phyloP scores from a whole-genome alignment of 225 moss, liverwort and hornwort species.

The Polytrichum commune region DNA sequence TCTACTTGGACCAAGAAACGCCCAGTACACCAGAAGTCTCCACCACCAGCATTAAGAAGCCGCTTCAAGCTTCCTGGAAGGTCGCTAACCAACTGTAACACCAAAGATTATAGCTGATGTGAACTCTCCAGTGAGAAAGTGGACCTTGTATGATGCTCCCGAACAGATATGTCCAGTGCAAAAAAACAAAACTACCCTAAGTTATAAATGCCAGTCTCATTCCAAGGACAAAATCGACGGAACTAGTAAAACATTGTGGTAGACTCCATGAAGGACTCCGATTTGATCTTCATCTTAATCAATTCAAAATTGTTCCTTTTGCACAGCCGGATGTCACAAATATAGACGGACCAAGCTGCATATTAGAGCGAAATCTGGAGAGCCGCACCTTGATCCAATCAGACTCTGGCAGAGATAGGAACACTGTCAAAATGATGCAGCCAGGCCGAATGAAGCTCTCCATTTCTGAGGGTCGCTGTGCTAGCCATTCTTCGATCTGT shows the following conservation, averaged over 20 bases:
- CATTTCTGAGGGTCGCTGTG: constrained; percentile 84
- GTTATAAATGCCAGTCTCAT: not conserved
- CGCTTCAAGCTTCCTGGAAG: constrained; percentile 54
- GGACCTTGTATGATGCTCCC: too few relatives aligned
- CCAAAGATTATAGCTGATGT: not conserved
- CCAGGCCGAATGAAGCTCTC: constrained; percentile 93
- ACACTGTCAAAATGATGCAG: constrained; percentile 78
- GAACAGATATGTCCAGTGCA: too few relatives aligned
- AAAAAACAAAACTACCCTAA: too few relatives aligned
- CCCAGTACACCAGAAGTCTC: constrained; percentile 76
- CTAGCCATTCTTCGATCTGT: constrained; percentile 88
- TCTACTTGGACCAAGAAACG: constrained; percentile 81
- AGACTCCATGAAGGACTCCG: not conserved
- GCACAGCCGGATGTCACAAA: too few relatives aligned
- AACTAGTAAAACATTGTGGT: not conserved
- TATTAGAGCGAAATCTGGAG: not conserved
- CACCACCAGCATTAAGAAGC: constrained; percentile 29
- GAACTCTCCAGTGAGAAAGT: not conserved
- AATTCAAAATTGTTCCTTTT: too few relatives aligned
- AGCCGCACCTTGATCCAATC: constrained; percentile 60
- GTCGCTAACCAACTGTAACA: constrained; percentile 51
- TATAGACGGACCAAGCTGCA: not conserved
- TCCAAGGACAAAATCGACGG: not conserved
- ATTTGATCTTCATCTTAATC: too few relatives aligned
- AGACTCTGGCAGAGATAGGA: constrained; percentile 61